Base-by-base conservation (phyloP, 768 basidiomycete genomes). In the Trametes punicea region DNA sequence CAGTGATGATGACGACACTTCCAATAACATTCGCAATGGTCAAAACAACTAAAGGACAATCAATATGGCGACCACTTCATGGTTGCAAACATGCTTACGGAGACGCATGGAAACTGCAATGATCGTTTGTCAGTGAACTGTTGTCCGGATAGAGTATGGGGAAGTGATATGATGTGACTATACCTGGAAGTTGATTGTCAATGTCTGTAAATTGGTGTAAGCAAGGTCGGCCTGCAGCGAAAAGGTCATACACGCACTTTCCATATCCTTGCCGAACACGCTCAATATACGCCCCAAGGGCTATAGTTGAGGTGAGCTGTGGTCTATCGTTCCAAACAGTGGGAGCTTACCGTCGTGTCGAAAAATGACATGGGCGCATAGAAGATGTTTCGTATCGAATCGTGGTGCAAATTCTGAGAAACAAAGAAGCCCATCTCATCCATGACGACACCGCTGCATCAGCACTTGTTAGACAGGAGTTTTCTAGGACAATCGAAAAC, bases 291-390 rank as follows among this genome's bases (percentile, higher is more conserved):
- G 79, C 18, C 84, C 84, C 64, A 77, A 73, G 0, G 83, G 83
- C 81, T 29, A 54, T 26, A 1, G 21, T 7, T 13, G 38, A 46
- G 42, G 11, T 38, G n/a, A 51, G 39, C 20, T 9, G 0, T 16
- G 27, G 7, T 40, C 15, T 7, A 41, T n/a, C 25, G 10, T 6
- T 21, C 29, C 16, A 13, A n/a, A 21, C 5, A 6, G 7, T 6
- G 7, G 2, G 20, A 8, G 13, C 68, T 60, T 59, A 80, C 81
- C 16, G 83, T 84, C 1, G 79, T 85, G 67, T 90, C 89, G 62
- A 90, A 91, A 71, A 88, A 89, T 2, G 81, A 77, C 83, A 87
- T 88, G 0, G 87, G 87, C 0, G 88, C 87, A 65, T 81, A 77
- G 64, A 87, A 83, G 23, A 87, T 76, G 49, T 81, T 79, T 23